A percentile compares a stretch with the other conserved stretches of the same genome.
These are phyloP conservation scores for Penicillium robsamsonii DNA, from an alignment of 495 filamentous ascomycete genomes.

Conservation along the genomic window DNA sequence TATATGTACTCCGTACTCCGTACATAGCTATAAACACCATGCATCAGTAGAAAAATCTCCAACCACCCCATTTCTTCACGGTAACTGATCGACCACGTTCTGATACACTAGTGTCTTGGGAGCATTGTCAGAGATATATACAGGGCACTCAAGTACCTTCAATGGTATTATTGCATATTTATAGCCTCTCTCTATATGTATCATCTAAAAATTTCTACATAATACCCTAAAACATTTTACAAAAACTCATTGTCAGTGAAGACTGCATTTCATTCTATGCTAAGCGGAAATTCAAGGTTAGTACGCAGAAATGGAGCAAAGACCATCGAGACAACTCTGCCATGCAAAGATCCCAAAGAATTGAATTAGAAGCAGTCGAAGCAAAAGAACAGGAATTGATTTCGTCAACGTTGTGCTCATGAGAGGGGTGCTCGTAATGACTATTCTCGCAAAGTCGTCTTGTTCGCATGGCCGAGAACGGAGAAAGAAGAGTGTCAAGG, in stretches of 20 bases:
- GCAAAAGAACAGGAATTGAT: slow-evolving; percentile 11
- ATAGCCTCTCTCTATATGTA: neutral
- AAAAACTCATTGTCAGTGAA: slow-evolving; percentile 20
- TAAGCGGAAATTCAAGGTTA: slow-evolving; percentile 2
- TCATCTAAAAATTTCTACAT: neutral
- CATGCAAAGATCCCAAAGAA: slow-evolving; percentile 10
- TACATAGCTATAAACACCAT: neutral
- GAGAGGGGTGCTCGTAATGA: slow-evolving; percentile 11
- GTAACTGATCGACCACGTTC: neutral
- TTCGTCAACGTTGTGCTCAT: slow-evolving; percentile 20
- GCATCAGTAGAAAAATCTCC: neutral
- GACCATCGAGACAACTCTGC: neutral
- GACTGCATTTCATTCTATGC: slow-evolving; percentile 31
- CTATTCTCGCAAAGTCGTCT: slow-evolving; percentile 21
- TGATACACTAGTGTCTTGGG: neutral
- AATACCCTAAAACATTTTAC: neutral
- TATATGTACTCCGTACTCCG: neutral
- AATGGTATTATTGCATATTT: neutral
- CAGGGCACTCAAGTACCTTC: too few species aligned
- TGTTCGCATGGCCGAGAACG: slow-evolving; percentile 14
- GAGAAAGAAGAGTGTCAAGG: slow-evolving; percentile 24
- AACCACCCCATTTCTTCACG: neutral
- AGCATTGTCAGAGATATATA: neutral
- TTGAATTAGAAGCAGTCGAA: slow-evolving; percentile 6
- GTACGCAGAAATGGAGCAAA: slow-evolving; percentile 1